Percentiles rank a stretch among this genome's conserved stretches.
phyloP scores from a whole-genome alignment of 2,329 filamentous ascomycete genomes.

The Neonectria ditissima region DNA sequence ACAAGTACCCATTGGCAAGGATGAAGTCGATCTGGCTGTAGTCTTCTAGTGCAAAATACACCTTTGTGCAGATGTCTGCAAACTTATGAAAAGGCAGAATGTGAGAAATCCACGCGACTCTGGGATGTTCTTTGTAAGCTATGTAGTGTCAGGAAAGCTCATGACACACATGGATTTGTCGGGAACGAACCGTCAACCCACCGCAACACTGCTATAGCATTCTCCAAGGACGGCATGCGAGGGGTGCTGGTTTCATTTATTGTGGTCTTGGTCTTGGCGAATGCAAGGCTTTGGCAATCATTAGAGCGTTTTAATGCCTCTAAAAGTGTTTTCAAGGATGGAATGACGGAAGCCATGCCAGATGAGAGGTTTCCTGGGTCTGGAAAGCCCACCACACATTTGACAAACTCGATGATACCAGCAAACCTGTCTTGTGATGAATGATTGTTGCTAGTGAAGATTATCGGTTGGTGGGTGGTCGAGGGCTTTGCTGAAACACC shows the following conservation, averaged over 20 bases:
- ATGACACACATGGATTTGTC: rapidly evolving
- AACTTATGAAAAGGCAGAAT: slow-evolving; percentile 50
- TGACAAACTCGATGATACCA: slow-evolving; percentile 51
- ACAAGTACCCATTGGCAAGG: slow-evolving; percentile 51
- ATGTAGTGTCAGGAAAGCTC: neutral
- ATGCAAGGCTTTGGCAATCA: neutral
- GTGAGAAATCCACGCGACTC: slow-evolving; percentile 48
- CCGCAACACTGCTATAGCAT: slow-evolving; percentile 42
- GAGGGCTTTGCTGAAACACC: neutral
- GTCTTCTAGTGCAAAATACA: slow-evolving; percentile 52
- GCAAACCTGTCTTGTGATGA: slow-evolving; percentile 47
- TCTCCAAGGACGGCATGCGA: slow-evolving; percentile 46
- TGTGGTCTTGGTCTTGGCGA: too few relatives aligned
- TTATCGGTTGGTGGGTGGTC: neutral
- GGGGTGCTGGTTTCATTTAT: slow-evolving; percentile 2
- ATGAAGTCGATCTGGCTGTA: slow-evolving; percentile 50
- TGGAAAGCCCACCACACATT: slow-evolving; percentile 29
- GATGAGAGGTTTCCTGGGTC: neutral
- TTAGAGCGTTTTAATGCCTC: slow-evolving; percentile 14
- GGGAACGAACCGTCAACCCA: slow-evolving; percentile 48
- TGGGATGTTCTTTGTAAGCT: slow-evolving; percentile 44
- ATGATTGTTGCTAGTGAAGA: neutral
- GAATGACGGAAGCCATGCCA: slow-evolving; percentile 6
- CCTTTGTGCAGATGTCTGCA: slow-evolving; percentile 47
- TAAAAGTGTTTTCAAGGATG: slow-evolving; percentile 25